These are phyloP conservation scores for Cryptosporidium parvum DNA, from an alignment of 169 alveolate genomes.

Conservation along the genomic window DNA sequence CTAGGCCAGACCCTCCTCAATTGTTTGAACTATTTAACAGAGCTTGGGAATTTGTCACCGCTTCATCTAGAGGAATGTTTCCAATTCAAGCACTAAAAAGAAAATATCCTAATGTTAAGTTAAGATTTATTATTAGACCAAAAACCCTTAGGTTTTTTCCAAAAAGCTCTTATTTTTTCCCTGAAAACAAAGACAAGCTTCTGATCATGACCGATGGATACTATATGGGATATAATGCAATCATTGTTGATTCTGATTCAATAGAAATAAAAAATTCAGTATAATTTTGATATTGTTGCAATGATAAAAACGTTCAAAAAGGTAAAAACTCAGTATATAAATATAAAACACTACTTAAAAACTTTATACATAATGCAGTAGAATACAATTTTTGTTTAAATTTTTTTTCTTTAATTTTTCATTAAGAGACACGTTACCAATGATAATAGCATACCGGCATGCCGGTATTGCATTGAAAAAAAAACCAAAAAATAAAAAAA, in stretches of 20 bases:
- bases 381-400: neutral
- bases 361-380: neutral
- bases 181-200: slow-evolving; percentile 45
- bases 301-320: neutral
- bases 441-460: slow-evolving; percentile 3
- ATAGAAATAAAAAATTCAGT: slow-evolving; percentile 26
- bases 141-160: slow-evolving; percentile 71
- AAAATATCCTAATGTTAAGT: slow-evolving; percentile 54
- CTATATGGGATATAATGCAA: slow-evolving; percentile 56
- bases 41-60: slow-evolving; percentile 70
- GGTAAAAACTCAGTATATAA: neutral
- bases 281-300: neutral
- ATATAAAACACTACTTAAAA: neutral
- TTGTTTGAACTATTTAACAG: slow-evolving; percentile 68
- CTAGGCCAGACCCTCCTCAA: slow-evolving; percentile 69
- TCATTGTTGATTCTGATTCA: slow-evolving; percentile 19
- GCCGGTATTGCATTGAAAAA: slow-evolving; percentile 10
- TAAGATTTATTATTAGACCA: slow-evolving; percentile 55
- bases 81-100: slow-evolving; percentile 59
- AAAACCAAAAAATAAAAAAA: neutral
- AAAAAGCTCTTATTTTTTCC: slow-evolving; percentile 62
- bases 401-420: neutral
- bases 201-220: slow-evolving; percentile 66
- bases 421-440: slow-evolving; percentile 9
- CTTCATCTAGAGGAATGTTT: slow-evolving; percentile 57